Evolutionary conservation across 2,329 filamentous ascomycete genomes (phyloP).

Genomic region (Cercospora brassicicola): DNA sequence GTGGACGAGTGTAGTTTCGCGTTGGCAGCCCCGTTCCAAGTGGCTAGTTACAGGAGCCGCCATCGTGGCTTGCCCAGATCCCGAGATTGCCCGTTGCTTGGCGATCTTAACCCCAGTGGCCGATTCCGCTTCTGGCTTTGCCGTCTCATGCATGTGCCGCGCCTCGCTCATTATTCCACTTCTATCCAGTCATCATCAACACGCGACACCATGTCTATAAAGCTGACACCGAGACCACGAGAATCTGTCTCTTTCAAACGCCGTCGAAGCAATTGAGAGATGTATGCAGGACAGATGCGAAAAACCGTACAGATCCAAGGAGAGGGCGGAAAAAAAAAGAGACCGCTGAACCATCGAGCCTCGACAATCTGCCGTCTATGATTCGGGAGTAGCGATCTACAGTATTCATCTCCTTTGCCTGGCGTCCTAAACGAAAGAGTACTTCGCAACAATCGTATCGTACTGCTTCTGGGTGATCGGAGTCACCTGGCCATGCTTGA

Average conservation of each 20-base stretch:
- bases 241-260: too few species aligned
- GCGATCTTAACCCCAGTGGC: neutral
- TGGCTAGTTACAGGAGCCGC: neutral
- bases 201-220: neutral
- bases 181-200: neutral
- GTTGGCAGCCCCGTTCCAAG: neutral
- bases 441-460: conserved; percentile 19
- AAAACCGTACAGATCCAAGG: neutral
- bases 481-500: conserved; percentile 25
- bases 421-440: neutral
- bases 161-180: neutral
- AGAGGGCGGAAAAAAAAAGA: neutral
- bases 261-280: neutral
- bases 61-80: neutral
- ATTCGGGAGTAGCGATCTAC: too few species aligned
- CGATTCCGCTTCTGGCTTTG: neutral
- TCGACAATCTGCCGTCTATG: too few species aligned
- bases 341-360: neutral
- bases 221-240: too few species aligned
- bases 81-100: neutral
- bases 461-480: conserved; percentile 22
- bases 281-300: neutral
- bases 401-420: too few species aligned
- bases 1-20: neutral
- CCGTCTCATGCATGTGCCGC: neutral